phyloP scores from a whole-genome alignment of 192 early-diverging fungal genomes.

The Borealophlyctis nickersoniae region DNA sequence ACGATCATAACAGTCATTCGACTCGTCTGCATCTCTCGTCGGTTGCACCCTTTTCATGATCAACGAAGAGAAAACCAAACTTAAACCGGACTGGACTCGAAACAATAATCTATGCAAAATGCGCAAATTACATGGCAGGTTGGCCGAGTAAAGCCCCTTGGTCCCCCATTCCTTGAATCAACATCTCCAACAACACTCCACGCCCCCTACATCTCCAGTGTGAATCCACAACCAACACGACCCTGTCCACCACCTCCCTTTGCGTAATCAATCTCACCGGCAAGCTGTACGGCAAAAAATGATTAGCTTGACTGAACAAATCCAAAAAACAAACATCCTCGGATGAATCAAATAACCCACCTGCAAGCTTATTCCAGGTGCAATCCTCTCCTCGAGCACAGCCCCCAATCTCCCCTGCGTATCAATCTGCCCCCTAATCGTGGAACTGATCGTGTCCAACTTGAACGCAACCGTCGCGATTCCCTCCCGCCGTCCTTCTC shows the following conservation, averaged over 20 bases:
- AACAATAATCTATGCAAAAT: too few relatives aligned
- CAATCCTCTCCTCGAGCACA: conserved; percentile 93
- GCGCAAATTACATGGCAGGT: too few relatives aligned
- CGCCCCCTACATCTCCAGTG: conserved; percentile 69
- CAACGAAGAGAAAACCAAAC: too few relatives aligned
- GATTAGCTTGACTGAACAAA: conserved; percentile 22
- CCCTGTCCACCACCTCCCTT: conserved; percentile 61
- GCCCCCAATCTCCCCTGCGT: conserved; percentile 83
- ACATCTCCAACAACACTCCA: too few relatives aligned
- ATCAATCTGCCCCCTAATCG: conserved; percentile 89
- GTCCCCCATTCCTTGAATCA: too few relatives aligned
- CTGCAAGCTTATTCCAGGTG: conserved; percentile 86
- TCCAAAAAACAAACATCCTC: background rate
- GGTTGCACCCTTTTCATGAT: too few relatives aligned
- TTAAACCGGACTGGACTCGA: too few relatives aligned
- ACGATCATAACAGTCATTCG: too few relatives aligned
- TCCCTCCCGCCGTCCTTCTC: conserved; percentile 74
- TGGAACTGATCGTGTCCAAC: conserved; percentile 89
- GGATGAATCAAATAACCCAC: conserved; percentile 42
- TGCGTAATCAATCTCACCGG: conserved; percentile 94
- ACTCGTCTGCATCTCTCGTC: too few relatives aligned
- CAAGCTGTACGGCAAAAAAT: conserved; percentile 34
- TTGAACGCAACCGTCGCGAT: conserved; percentile 95
- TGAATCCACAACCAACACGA: conserved; percentile 76
- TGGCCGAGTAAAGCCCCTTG: too few relatives aligned